Conservation (phyloP, 73 alveolate species). For the Paramecium pentaurelia region DNA sequence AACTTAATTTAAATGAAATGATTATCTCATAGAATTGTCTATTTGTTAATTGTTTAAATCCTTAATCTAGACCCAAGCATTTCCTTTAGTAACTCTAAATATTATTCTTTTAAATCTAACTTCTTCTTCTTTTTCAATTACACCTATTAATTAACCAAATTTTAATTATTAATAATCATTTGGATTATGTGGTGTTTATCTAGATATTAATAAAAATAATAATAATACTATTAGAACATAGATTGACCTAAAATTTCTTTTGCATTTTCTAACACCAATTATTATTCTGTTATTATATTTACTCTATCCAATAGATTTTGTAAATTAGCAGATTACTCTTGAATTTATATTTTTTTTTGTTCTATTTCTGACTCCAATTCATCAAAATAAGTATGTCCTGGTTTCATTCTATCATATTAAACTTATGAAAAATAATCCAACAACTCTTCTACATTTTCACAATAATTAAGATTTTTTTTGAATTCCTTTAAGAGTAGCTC, state of each 20-base stretch:
- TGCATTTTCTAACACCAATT: constrained; percentile 45
- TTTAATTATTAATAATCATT: neutral
- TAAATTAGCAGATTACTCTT: constrained; percentile 25
- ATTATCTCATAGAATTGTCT: neutral
- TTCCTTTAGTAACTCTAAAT: constrained; percentile 93
- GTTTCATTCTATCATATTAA: neutral
- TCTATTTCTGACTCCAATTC: constrained; percentile 55
- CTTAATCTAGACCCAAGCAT: constrained; percentile 68
- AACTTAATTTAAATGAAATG: neutral
- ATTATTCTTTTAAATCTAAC: constrained; percentile 82
- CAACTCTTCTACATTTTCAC: constrained; percentile 40
- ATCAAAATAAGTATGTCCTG: constrained; percentile 62
- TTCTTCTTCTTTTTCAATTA: constrained; percentile 82
- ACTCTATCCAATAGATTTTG: constrained; percentile 14
- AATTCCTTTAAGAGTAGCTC: constrained; percentile 58
- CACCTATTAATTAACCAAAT: constrained; percentile 72
- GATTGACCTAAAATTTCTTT: constrained; percentile 36
- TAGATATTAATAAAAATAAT: neutral
- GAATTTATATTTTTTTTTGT: neutral
- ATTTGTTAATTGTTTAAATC: neutral
- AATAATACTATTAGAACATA: neutral
- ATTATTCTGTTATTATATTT: constrained; percentile 30
- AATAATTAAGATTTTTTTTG: constrained; percentile 59
- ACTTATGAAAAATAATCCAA: constrained; percentile 48
- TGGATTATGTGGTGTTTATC: neutral